phyloP scores from a whole-genome alignment of 331 rosid species.

The Acacia concinna region DNA sequence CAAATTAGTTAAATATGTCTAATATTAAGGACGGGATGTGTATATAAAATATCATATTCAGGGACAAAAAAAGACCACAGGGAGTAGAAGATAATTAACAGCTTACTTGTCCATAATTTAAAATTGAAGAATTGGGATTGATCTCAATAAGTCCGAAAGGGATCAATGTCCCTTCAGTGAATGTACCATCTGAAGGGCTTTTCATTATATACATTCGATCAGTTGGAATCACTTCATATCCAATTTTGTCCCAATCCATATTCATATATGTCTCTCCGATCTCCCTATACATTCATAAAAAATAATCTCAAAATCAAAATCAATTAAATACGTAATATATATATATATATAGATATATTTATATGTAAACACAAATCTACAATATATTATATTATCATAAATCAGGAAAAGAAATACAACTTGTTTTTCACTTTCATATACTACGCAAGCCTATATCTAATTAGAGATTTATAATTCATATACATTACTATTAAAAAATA shows the following conservation, averaged over 20 bases:
- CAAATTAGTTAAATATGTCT: too few species aligned
- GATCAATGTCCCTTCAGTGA: constrained; percentile 33
- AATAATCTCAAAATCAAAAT: background rate
- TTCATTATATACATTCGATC: constrained; percentile 42
- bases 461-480: too few species aligned
- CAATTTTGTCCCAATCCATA: constrained; percentile 41
- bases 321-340: too few species aligned
- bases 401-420: too few species aligned
- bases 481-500: too few species aligned
- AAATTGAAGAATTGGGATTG: constrained; percentile 35
- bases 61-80: too few species aligned
- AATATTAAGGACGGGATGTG: too few species aligned
- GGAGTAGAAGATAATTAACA: background rate
- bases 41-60: too few species aligned
- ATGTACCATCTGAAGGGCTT: constrained; percentile 22
- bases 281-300: background rate
- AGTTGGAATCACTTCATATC: constrained; percentile 30
- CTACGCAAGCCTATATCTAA: too few species aligned
- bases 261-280: background rate
- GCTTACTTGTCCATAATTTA: constrained; percentile 59
- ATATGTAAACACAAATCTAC: background rate
- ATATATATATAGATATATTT: too few species aligned
- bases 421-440: too few species aligned
- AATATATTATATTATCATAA: too few species aligned
- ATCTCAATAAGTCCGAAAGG: constrained; percentile 37